These are phyloP conservation scores for Rhododendron vialii DNA, from an alignment of 148 eudicot genomes.

Conservation along the genomic window DNA sequence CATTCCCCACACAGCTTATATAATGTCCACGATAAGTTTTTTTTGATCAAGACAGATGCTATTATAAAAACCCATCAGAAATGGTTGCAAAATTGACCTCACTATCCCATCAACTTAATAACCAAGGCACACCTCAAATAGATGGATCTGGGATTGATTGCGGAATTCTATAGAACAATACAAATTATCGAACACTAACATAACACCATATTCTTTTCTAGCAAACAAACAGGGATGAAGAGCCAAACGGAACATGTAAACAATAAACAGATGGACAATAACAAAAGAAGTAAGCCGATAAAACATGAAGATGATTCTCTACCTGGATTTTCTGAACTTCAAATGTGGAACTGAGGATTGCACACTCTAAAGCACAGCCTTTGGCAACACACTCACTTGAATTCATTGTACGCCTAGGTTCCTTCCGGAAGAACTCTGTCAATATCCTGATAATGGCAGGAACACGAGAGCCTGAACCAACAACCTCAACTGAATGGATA, in stretches of 20 bases:
- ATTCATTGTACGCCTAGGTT: constrained; percentile 95
- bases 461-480: constrained; percentile 91
- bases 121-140: neutral
- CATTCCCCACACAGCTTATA: no score
- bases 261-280: neutral
- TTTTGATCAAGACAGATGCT: neutral
- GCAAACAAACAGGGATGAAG: neutral
- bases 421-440: constrained; percentile 89
- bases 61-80: neutral
- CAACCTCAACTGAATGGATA: constrained; percentile 85
- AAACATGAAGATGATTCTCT: neutral
- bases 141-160: neutral
- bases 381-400: constrained; percentile 96
- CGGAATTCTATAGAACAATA: neutral
- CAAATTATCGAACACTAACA: neutral
- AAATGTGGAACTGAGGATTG: constrained; percentile 84
- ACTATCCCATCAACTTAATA: neutral
- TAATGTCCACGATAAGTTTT: neutral
- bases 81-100: neutral
- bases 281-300: neutral
- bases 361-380: constrained; percentile 88
- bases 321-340: constrained; percentile 94
- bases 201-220: neutral
- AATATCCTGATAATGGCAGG: constrained; percentile 75
- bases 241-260: neutral